Conservation (phyloP, 2,329 filamentous ascomycete genomes). For the Pseudogymnoascus sp. region DNA sequence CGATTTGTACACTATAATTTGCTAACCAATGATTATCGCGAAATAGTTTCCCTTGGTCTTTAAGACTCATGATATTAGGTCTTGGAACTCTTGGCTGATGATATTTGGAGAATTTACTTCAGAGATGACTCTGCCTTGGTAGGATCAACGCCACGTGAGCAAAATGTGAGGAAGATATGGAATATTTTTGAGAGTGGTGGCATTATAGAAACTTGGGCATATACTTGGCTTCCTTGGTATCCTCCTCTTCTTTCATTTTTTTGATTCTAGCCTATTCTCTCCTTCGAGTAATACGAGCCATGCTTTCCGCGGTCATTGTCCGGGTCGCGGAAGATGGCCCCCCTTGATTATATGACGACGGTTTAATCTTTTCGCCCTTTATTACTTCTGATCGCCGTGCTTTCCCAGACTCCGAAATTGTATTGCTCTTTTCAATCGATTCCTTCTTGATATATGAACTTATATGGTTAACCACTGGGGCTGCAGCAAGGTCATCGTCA, state of each 20-base stretch:
- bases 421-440: background rate
- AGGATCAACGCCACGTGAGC: background rate
- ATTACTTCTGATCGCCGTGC: conserved; percentile 21
- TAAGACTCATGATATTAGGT: conserved; percentile 3
- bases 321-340: background rate
- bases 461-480: conserved; percentile 15
- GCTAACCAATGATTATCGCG: background rate
- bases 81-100: conserved; percentile 1
- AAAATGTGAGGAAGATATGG: too few relatives aligned
- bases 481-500: conserved; percentile 24
- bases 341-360: background rate
- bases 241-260: conserved; percentile 20
- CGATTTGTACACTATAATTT: conserved; percentile 3
- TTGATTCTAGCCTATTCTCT: conserved; percentile 17
- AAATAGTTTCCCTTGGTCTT: background rate
- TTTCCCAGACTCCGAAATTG: conserved; percentile 15
- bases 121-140: background rate
- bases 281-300: conserved; percentile 5
- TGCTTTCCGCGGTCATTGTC: background rate
- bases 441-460: background rate
- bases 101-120: conserved; percentile 12
- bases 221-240: conserved; percentile 16
- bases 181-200: background rate
- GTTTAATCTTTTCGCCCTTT: conserved; percentile 11
- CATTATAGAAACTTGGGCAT: conserved; percentile 1